Base-by-base conservation (phyloP, 306 rosid species). In the Prunus padus region DNA sequence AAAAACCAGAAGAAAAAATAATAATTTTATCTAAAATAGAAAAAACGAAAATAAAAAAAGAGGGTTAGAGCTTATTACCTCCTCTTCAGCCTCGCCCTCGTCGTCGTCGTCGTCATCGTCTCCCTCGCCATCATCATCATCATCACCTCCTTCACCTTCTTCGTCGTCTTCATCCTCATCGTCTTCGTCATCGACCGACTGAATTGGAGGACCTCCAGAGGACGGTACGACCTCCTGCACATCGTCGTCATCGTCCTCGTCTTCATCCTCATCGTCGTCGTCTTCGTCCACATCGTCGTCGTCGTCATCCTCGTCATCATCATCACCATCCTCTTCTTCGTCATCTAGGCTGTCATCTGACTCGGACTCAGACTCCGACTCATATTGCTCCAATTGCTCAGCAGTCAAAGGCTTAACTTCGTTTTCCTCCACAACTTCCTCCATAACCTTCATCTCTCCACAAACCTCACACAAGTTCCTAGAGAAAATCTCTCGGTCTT, bases 401-500 rank as follows among this genome's bases (percentile, higher is more conserved):
- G 75, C 79, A 40, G 57, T 68, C 79, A 80, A 72, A 47, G 37
- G 64, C 54, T 49, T 67, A 26, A 77, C 76, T 46, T 84, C 86
- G 76, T 87, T 84, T 72, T 89, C 93, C 82, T 80, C 96, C 71
- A 78, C 83, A 3, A 73, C 82, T 63, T 86, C 88, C 81, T 88
- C 90, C 33, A 72, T 42, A 47, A 70, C 5, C 85, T 86, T 93
- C 97, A 93, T 93, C 88, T 93, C 88, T 81, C 67, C 75, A 7
- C 18, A 72, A 71, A 20, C 60, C 61, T 63, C 68, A 63, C 42
- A 61, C 45, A 63, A 28, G 1, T 69, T 61, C 49, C 57, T 76
- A 33, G 80, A 44, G 74, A 68, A 74, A 78, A 73, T 14, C 20
- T 69, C 44, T 20, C 23, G 69, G 22, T 67, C 51, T 19, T 67